Percentiles rank a stretch among this genome's conserved stretches.
Evolutionary conservation across 202 grass and related monocot genomes (phyloP).

Genomic region (Eragrostis tef): DNA sequence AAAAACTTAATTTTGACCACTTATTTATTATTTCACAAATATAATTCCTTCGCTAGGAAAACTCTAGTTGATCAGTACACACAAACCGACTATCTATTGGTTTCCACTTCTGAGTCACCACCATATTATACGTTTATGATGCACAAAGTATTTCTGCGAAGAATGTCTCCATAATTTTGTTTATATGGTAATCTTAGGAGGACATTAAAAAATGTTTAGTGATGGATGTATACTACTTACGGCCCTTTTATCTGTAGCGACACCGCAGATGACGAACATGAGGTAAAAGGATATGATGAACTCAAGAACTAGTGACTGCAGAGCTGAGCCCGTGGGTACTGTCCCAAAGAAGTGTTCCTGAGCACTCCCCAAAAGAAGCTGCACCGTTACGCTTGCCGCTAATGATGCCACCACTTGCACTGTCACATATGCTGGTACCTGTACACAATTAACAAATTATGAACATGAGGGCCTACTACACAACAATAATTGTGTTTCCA

Average conservation of each 20-base stretch:
- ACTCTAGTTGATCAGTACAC: too few species aligned
- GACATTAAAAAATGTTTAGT: neutral
- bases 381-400: conserved; percentile 40
- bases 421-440: conserved; percentile 51
- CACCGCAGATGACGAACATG: conserved; percentile 67
- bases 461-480: neutral
- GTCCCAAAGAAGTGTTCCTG: conserved; percentile 60
- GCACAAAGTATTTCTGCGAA: too few species aligned
- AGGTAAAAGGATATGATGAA: conserved; percentile 61
- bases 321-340: conserved; percentile 43
- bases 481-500: too few species aligned
- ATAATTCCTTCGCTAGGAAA: too few species aligned
- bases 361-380: conserved; percentile 29
- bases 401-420: conserved; percentile 44
- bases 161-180: neutral
- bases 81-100: too few species aligned
- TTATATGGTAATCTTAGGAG: neutral
- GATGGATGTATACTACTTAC: neutral
- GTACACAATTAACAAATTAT: neutral
- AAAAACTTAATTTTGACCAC: too few species aligned
- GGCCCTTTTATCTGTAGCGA: conserved; percentile 50
- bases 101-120: too few species aligned
- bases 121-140: too few species aligned
- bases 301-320: conserved; percentile 55
- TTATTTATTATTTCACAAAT: too few species aligned